Evolutionary conservation across 2,329 filamentous ascomycete genomes (phyloP), one percentile per base, ranked within the genome.

Genomic region (Pseudofabraea citricarpa): DNA sequence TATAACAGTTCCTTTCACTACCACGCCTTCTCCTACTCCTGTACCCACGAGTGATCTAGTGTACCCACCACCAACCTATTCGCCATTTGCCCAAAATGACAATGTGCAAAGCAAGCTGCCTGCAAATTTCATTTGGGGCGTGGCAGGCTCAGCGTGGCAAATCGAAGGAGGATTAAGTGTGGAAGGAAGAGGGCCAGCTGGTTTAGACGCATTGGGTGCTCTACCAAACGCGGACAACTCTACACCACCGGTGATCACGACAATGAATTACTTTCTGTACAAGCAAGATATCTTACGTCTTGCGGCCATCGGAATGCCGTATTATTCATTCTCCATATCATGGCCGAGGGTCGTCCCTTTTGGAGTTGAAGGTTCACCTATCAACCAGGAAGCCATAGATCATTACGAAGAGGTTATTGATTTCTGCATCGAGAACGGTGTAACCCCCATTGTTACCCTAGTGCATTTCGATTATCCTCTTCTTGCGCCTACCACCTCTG

Each of bases 321-420:
- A 75, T 39, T 77, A 74, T 56, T 66, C 67, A 2, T 76, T 76
- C 48, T 72, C 68, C 4, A 73, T 77, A 42, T 59, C 71, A 0
- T 77, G 74, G 73, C 64, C 68, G 1, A 61, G 73, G 5, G 73
- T 77, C 24, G 44, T 77, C 5, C 74, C 74, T 0, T 77, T 77
- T 48, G 67, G 63, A 0, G 38, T 72, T 3, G 65, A 68, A 1
- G 70, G 69, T 0, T 69, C 72, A 0, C 74, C 74, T 0, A 66
- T 77, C 12, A 77, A 77, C 43, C 58, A 69, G 41, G 59, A 70
- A 39, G 73, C 64, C 1, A 61, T 77, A 12, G 63, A 71, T 9
- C 73, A 77, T 51, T 77, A 77, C 48, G 66, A 73, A 44, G 70
- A 77, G 39, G 58, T 77, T 6, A 74, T 77, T 51, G 62, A 75